Evolutionary conservation across 1,284 basidiomycete species (phyloP).

Genomic region (Ganoderma lingzhi): DNA sequence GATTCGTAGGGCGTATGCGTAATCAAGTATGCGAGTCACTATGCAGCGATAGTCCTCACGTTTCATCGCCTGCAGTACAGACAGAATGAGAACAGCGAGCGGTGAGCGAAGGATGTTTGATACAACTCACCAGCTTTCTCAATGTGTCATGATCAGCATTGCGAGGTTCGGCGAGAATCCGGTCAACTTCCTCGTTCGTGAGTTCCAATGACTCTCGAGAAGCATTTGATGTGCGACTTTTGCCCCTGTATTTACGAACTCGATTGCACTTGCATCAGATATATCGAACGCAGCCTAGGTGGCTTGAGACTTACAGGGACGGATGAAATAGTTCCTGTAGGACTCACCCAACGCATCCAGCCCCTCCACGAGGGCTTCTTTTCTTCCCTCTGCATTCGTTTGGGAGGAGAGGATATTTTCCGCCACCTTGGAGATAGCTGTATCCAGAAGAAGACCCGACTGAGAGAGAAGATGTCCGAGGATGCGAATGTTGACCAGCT

Average conservation of each 20-base stretch:
- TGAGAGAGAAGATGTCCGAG: constrained; percentile 1
- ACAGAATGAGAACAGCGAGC: not conserved
- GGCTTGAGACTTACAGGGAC: not conserved
- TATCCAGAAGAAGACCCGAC: not conserved
- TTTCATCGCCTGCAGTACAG: not conserved
- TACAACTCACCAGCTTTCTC: not conserved
- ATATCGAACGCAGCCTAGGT: not conserved
- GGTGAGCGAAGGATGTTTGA: not conserved
- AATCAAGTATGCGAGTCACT: not conserved
- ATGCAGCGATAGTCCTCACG: constrained; percentile 3
- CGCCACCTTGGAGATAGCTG: constrained; percentile 1
- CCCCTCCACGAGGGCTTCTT: not conserved
- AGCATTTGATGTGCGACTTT: not conserved
- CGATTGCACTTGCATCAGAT: not conserved
- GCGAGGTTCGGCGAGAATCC: not conserved
- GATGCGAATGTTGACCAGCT: constrained; percentile 4
- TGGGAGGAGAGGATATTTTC: not conserved
- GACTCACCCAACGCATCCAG: not conserved
- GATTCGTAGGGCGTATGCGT: not conserved
- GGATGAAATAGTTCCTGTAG: not conserved
- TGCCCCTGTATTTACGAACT: not conserved
- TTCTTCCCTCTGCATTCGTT: not conserved
- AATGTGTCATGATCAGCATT: not conserved
- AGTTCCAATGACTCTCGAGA: not conserved
- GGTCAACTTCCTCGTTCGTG: not conserved